Evolutionary conservation across 495 filamentous ascomycete species (phyloP), one percentile per base, ranked within the genome.

Genomic region (Daldinia loculata): DNA sequence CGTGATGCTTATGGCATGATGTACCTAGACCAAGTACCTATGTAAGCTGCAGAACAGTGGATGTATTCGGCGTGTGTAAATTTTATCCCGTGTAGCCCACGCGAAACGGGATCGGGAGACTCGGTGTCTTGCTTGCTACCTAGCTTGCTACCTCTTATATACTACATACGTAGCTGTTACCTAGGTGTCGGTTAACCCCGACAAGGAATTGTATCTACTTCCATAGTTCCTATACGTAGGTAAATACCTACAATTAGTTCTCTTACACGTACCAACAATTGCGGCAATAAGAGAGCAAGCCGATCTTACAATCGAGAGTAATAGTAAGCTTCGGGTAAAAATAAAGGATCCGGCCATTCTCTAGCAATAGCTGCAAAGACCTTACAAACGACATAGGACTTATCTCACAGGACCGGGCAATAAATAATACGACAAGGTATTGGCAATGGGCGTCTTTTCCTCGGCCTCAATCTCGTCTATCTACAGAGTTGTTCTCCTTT

Each of bases 1-100:
- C 71, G 71, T 74, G 71, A 74, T 74, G 71, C 48, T 74, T 67
- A 64, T 58, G 56, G 14, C 15, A 60, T 45, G n/a, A 15, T 41
- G 30, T 9, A 29, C 27, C 27, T 29, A 32, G 24, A 50, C 26
- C 14, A 11, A 0, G 3, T 29, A 29, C 27, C 27, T 43, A 22
- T 39, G 27, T 4, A 4, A 56, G 26, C 52, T 56, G 5, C 29
- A n/a, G 34, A 41, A 41, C 22, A 1, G 14, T 27, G 34, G 19
- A 12, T 51, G 6, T 43, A 43, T n/a, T 43, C 36, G 36, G 45
- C 14, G 19, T 27, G 22, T 43, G 15, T n/a, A 53, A 53, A 30
- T 14, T 29, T 53, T 30, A 30, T 53, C 27, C 50, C 24, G 50
- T 53, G 15, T 53, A 53, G 15, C 26, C 41, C 15, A 30, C 12